These are phyloP conservation scores for Mariannaea sp. DNA, from an alignment of 2,329 filamentous ascomycete species.

Conservation along the genomic window DNA sequence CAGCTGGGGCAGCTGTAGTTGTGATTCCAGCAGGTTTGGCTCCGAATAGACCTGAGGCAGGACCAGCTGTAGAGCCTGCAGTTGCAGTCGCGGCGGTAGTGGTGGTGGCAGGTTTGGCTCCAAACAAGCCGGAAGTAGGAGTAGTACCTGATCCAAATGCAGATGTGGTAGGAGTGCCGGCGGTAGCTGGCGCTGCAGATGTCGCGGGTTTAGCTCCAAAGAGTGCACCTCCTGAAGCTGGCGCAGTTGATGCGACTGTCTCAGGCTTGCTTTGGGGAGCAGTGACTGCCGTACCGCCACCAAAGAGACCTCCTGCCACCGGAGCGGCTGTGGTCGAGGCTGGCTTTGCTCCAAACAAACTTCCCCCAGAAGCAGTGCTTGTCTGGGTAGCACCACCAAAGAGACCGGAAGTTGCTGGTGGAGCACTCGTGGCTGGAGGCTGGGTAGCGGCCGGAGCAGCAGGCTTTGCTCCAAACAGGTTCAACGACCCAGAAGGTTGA, in stretches of 20 bases:
- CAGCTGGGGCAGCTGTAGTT: conserved; percentile 36
- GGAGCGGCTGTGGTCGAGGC: conserved; percentile 34
- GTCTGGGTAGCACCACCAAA: conserved; percentile 45
- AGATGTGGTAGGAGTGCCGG: conserved; percentile 43
- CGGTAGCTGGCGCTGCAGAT: conserved; percentile 39
- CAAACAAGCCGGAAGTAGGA: conserved; percentile 46
- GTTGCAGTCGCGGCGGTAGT: conserved; percentile 37
- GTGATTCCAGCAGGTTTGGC: conserved; percentile 38
- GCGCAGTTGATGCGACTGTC: conserved; percentile 29
- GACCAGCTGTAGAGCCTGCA: conserved; percentile 34
- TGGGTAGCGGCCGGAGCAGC: conserved; percentile 28
- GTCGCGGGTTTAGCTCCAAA: conserved; percentile 50
- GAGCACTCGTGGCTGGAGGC: conserved; percentile 2
- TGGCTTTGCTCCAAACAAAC: conserved; percentile 43
- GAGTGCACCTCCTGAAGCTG: conserved; percentile 37
- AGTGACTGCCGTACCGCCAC: conserved; percentile 32
- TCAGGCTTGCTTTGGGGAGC: conserved; percentile 26
- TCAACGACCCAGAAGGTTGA: conserved; percentile 28
- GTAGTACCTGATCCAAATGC: conserved; percentile 40
- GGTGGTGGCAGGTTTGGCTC: conserved; percentile 33
- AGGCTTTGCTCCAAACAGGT: conserved; percentile 41
- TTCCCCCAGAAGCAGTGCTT: conserved; percentile 38
- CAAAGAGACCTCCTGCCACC: conserved; percentile 22
- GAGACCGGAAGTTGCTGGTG: conserved; percentile 34
- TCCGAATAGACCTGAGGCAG: conserved; percentile 42